phyloP scores from a whole-genome alignment of 768 basidiomycete genomes.

The Naganishia kalamii region DNA sequence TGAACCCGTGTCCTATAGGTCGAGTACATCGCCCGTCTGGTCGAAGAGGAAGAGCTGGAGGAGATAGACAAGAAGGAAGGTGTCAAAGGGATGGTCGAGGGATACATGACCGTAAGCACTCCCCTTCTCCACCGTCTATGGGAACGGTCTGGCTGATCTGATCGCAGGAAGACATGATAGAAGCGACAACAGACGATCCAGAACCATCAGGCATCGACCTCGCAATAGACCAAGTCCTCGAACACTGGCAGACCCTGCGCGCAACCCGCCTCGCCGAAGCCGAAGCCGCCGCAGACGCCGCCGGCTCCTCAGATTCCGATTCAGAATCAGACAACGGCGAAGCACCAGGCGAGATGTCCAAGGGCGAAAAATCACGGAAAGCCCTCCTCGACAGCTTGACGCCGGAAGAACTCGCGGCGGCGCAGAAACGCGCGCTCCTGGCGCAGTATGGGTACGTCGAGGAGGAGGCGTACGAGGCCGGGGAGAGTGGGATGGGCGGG shows the following conservation, averaged over 20 bases:
- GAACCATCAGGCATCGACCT: not conserved
- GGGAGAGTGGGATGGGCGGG: constrained; percentile 30
- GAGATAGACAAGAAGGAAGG: constrained; percentile 43
- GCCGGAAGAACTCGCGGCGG: constrained; percentile 38
- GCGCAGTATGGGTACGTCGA: constrained; percentile 45
- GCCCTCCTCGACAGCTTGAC: constrained; percentile 29
- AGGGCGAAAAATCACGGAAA: constrained; percentile 7
- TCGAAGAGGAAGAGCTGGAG: constrained; percentile 45
- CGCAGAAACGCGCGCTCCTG: constrained; percentile 34
- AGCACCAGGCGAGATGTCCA: not conserved
- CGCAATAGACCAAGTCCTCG: constrained; percentile 18
- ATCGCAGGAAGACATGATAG: constrained; percentile 11
- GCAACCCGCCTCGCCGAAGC: not conserved
- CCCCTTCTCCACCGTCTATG: not conserved
- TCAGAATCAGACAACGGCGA: constrained; percentile 7
- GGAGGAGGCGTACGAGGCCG: constrained; percentile 24
- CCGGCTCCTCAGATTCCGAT: not conserved
- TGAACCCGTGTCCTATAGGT: constrained; percentile 25
- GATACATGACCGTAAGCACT: constrained; percentile 14
- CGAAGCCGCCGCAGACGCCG: not conserved
- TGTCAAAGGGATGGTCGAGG: constrained; percentile 43
- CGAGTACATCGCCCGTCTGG: constrained; percentile 44
- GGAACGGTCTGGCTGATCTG: not conserved
- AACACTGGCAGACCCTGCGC: constrained; percentile 16
- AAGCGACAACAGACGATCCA: constrained; percentile 3